These are phyloP conservation scores for Endoconidiophora laricicola DNA, from an alignment of 2,329 filamentous ascomycete species.

Conservation along the genomic window DNA sequence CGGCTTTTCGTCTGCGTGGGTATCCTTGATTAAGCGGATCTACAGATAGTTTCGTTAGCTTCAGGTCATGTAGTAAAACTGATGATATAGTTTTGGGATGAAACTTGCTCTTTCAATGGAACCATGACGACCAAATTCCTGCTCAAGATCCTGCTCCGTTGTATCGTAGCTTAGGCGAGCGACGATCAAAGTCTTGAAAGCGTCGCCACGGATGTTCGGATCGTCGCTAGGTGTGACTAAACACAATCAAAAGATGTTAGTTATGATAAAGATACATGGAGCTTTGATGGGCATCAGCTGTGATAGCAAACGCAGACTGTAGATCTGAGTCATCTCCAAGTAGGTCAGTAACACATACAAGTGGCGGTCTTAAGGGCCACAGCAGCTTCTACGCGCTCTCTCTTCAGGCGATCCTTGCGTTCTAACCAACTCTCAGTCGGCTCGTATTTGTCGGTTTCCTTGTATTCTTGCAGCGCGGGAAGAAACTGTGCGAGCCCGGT, in stretches of 20 bases:
- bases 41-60: slow-evolving; percentile 22
- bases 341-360: slow-evolving; percentile 3
- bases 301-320: not conserved
- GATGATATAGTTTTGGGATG: not conserved
- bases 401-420: slow-evolving; percentile 64
- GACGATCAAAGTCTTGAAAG: slow-evolving; percentile 89
- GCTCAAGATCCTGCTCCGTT: slow-evolving; percentile 76
- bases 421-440: slow-evolving; percentile 91
- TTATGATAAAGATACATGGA: too few species aligned
- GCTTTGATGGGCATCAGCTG: not conserved
- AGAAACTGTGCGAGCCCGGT: slow-evolving; percentile 60
- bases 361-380: slow-evolving; percentile 41
- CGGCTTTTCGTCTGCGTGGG: slow-evolving; percentile 47
- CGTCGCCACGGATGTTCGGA: slow-evolving; percentile 76
- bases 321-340: not conserved
- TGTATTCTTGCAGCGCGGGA: slow-evolving; percentile 57
- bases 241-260: not conserved
- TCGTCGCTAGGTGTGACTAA: slow-evolving; percentile 71
- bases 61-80: not conserved
- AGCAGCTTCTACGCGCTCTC: slow-evolving; percentile 57
- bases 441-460: slow-evolving; percentile 56
- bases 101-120: slow-evolving; percentile 70
- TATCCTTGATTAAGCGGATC: slow-evolving; percentile 79
- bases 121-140: slow-evolving; percentile 85
- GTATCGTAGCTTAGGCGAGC: slow-evolving; percentile 79